Evolutionary conservation across 768 basidiomycete genomes (phyloP).

Genomic region (Cystobasidium onofrii): DNA sequence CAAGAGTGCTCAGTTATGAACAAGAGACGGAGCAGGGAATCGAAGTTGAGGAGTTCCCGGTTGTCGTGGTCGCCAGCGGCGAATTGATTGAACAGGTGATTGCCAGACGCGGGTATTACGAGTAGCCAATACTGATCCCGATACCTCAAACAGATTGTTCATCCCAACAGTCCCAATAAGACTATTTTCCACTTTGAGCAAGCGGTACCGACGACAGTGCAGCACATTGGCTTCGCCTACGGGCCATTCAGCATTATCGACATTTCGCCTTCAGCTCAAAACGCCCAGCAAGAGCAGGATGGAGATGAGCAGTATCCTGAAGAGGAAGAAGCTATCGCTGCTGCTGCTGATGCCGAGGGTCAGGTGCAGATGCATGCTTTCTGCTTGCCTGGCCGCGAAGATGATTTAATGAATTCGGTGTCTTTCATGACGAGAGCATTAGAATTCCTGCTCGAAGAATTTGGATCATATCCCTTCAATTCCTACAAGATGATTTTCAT

Average conservation of each 20-base stretch:
- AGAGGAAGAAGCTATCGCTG: conserved; percentile 56
- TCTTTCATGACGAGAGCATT: conserved; percentile 76
- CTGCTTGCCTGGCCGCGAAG: conserved; percentile 80
- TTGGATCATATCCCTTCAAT: conserved; percentile 84
- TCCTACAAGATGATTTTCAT: conserved; percentile 93
- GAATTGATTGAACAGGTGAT: conserved; percentile 83
- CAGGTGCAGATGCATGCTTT: conserved; percentile 66
- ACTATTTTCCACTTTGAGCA: conserved; percentile 90
- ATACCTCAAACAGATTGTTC: conserved; percentile 53
- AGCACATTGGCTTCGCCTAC: conserved; percentile 90
- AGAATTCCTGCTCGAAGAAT: conserved; percentile 83
- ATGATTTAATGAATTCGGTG: conserved; percentile 60
- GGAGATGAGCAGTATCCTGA: conserved; percentile 49
- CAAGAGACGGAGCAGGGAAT: conserved; percentile 52
- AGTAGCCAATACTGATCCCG: no score
- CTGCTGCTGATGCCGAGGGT: conserved; percentile 34
- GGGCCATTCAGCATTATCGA: conserved; percentile 68
- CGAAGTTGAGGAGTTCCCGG: conserved; percentile 54
- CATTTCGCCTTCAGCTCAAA: conserved; percentile 57
- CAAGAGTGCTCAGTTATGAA: conserved; percentile 45
- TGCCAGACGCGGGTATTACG: background rate
- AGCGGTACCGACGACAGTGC: conserved; percentile 76
- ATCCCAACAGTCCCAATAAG: conserved; percentile 87
- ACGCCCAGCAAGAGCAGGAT: conserved; percentile 43
- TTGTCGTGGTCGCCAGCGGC: conserved; percentile 85